Base-by-base conservation (phyloP, 768 basidiomycete genomes). In the Lactifluus volemus region DNA sequence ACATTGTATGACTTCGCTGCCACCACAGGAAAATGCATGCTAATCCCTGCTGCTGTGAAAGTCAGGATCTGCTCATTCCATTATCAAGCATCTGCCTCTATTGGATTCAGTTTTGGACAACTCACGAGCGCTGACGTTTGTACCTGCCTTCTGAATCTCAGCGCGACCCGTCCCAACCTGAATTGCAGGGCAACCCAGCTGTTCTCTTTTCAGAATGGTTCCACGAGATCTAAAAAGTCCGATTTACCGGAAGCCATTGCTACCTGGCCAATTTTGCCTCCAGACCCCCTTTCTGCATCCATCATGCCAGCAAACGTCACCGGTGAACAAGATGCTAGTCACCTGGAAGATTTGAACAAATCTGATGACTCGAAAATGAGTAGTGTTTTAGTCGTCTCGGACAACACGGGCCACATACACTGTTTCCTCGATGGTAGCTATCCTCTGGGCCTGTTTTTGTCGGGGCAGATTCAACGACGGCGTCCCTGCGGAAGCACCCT, bases 51-150 rank as follows among this genome's bases (percentile, higher is more conserved):
- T 65, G n/a, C n/a, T 63, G 36, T 53, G 48, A 41, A 68, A 93
- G 90, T 82, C 89, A 70, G 91, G 91, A 48, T 84, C 89, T 44
- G 83, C 88, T 14, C 83, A 85, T 66, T 85, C 88, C 21, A 76
- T 88, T 48, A 76, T 92, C 17, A 82, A 79, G 70, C 76, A 76
- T 19, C 75, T 90, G 14, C 90, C 91, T 14, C 76, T 89, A 6
- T 78, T 92, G 8, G 89, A 92, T 67, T 76, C 78, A 54, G 73
- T 88, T 39, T 81, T 80, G 64, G 88, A 88, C 66, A 83, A 86
- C n/a, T 74, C 77, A 15, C 81, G 84, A 67, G 80, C 81, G 61
- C 70, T 82, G 67, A 86, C 83, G 89, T 91, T 68, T 64, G 82
- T 74, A 54, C 54, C 64, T 58, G 41, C 49, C 61, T 19, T 41